These are phyloP conservation scores for Chimonanthus praecox DNA, from an alignment of 164 flowering plant species.

Conservation along the genomic window DNA sequence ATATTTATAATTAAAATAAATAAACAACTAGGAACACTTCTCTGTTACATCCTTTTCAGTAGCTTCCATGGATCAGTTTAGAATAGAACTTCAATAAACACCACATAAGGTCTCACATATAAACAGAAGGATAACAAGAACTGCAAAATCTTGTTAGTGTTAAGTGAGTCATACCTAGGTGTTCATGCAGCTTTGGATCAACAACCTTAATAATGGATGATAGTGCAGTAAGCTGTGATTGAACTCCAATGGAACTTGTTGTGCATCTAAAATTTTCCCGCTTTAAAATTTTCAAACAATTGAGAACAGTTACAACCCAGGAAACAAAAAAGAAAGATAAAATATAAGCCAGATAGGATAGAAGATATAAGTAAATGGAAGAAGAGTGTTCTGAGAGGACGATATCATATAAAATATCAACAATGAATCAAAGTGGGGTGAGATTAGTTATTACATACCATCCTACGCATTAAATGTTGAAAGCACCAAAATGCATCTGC, in stretches of 20 bases:
- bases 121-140: neutral
- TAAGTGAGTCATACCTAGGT: slow-evolving; percentile 58
- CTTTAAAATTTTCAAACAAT: slow-evolving; percentile 30
- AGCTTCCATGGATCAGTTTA: neutral
- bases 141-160: neutral
- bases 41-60: neutral
- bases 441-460: slow-evolving; percentile 41
- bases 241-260: slow-evolving; percentile 74
- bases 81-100: neutral
- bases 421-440: neutral
- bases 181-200: slow-evolving; percentile 93
- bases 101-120: neutral
- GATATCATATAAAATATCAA: neutral
- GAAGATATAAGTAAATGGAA: neutral
- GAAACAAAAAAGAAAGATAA: neutral
- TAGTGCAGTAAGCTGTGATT: slow-evolving; percentile 65
- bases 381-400: neutral
- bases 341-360: neutral
- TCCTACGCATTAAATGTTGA: slow-evolving; percentile 83
- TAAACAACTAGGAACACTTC: neutral
- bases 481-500: slow-evolving; percentile 99
- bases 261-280: slow-evolving; percentile 75
- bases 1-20: too few relatives aligned
- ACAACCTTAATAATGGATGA: slow-evolving; percentile 61
- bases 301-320: slow-evolving; percentile 5